These are phyloP conservation scores for Aspergillus ellipticus DNA, from an alignment of 495 filamentous ascomycete species.

Conservation along the genomic window DNA sequence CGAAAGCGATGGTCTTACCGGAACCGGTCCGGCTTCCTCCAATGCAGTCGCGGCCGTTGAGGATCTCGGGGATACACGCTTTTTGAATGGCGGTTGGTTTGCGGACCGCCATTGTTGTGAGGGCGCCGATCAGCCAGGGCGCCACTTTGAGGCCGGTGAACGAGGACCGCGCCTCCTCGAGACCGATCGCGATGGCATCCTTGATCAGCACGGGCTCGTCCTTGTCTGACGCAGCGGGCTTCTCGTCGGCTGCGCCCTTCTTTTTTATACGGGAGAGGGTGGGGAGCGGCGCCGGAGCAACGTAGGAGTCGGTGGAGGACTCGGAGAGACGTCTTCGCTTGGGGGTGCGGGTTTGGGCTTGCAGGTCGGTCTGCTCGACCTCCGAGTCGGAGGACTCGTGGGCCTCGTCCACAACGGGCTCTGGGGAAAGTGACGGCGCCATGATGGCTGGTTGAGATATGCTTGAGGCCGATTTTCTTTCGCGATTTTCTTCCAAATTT, in stretches of 20 bases:
- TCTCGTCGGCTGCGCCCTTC: conserved; percentile 29
- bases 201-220: conserved; percentile 38
- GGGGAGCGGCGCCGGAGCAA: conserved; percentile 37
- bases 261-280: conserved; percentile 45
- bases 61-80: conserved; percentile 83
- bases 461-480: conserved; percentile 7
- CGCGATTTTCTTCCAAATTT: conserved; percentile 30
- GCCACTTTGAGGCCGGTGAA: conserved; percentile 73
- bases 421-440: conserved; percentile 27
- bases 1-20: conserved; percentile 98
- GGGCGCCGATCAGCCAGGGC: conserved; percentile 85
- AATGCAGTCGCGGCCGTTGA: conserved; percentile 89
- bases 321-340: conserved; percentile 44
- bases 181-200: conserved; percentile 43
- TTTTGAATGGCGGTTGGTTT: conserved; percentile 89
- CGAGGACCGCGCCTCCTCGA: conserved; percentile 48
- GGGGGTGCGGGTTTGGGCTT: conserved; percentile 24
- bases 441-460: conserved; percentile 26
- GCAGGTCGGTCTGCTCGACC: neutral
- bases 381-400: conserved; percentile 16
- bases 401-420: conserved; percentile 23
- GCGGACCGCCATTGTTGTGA: conserved; percentile 82
- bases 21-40: conserved; percentile 92
- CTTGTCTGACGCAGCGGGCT: conserved; percentile 17
- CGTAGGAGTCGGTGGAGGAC: conserved; percentile 37